Base-by-base conservation (phyloP, 352 stramenopile genomes). In the Aphanomyces astaci region DNA sequence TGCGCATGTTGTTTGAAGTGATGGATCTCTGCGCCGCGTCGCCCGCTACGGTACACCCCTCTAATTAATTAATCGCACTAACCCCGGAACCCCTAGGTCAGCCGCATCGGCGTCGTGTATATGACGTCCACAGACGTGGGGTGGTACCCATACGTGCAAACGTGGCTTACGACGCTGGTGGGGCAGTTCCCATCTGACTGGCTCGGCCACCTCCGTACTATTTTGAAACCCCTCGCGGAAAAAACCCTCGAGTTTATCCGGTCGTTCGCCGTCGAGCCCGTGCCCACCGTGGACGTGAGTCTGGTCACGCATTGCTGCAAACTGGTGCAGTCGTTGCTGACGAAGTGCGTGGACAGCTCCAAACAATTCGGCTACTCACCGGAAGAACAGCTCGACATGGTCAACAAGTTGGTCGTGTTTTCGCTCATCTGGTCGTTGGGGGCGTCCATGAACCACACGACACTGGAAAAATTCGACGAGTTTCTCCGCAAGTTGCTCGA, bases 1-100 rank as follows among this genome's bases (percentile, higher is more conserved):
- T 98, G 87, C 95, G 96, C 67, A 96, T 96, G 85, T 76, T 98
- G 4, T 98, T 98, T 53, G 92, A 98, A 55, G 89, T 97, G 7
- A 96, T 96, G 83, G 92, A 98, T 74, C 77, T 98, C 3, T 86
- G 83, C 0, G 90, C 95, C 5, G 92, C 92, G 5, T 97, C 88
- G 11, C 92, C 92, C 11, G 92, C 92, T 0, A 98, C 92, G 0
- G 91, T 92, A 57, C 2, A 2, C 27, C n/a, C 77, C 24, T 70
- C 28, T 65, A 48, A 67, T 30, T 75, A 60, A 24, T 75, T 76
- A 36, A 77, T 81, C 36, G 39, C 9, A 55, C 48, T 81, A 2
- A 80, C 76, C 57, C 82, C 79, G 9, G 0, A 10, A 13, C 10
- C 4, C 2, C 59, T 48, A 66, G 60, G 67, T 91, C 22, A 88